Conservation (phyloP, 306 rosid species). For the Crataegus laevigata region DNA sequence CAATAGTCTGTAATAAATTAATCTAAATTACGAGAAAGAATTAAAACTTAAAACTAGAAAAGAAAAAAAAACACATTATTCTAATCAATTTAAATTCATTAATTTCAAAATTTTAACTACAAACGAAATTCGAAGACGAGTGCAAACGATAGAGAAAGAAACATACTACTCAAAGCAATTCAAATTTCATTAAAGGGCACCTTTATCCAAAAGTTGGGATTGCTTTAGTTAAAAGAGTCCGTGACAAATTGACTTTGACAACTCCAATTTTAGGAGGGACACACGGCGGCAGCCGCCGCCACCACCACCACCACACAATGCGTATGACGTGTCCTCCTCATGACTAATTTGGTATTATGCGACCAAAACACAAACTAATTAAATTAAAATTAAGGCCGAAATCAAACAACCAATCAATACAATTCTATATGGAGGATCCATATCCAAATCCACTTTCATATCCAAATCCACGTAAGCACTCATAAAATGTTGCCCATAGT, state of each 20-base stretch:
- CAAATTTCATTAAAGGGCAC: too few relatives aligned
- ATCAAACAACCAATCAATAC: neutral
- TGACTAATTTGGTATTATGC: neutral
- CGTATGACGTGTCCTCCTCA: neutral
- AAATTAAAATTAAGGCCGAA: neutral
- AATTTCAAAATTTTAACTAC: too few relatives aligned
- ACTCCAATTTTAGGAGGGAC: neutral
- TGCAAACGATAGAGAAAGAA: too few relatives aligned
- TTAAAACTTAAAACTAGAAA: too few relatives aligned
- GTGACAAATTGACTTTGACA: neutral
- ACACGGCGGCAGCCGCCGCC: neutral
- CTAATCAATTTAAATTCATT: too few relatives aligned
- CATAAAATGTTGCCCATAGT: too few relatives aligned
- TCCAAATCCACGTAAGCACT: neutral
- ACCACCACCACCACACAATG: neutral
- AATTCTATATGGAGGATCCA: neutral
- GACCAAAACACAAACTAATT: neutral
- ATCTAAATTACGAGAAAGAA: too few relatives aligned
- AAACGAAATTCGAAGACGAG: fast-evolving
- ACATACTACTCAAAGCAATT: too few relatives aligned
- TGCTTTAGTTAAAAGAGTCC: neutral
- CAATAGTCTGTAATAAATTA: too few relatives aligned
- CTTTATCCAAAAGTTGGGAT: too few relatives aligned
- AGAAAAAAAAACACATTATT: too few relatives aligned
- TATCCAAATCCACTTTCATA: too few relatives aligned